phyloP scores from a whole-genome alignment of 2,329 filamentous ascomycete genomes.

The Cordyceps cateniannulata region DNA sequence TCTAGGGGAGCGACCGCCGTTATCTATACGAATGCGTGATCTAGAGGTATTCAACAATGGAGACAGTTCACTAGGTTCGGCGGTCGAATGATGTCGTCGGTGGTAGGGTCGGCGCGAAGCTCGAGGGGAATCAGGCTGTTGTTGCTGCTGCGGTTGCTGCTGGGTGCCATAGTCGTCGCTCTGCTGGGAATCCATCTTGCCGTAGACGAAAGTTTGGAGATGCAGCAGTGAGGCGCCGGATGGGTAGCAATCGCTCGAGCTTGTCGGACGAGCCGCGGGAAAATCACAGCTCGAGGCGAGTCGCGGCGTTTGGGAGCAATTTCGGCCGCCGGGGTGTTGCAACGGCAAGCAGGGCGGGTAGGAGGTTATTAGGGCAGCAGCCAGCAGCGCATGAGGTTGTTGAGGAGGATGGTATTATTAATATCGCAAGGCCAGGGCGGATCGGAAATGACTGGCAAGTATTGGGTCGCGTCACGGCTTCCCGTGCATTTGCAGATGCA shows the following conservation, averaged over 20 bases:
- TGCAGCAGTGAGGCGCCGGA: neutral
- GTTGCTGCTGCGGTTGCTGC: conserved; percentile 16
- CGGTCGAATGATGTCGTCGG: conserved; percentile 21
- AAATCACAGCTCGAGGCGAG: neutral
- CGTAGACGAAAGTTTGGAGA: neutral
- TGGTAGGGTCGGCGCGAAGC: conserved; percentile 23
- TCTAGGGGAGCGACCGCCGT: conserved; percentile 23
- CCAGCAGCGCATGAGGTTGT: neutral
- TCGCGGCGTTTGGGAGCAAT: neutral
- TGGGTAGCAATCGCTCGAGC: neutral
- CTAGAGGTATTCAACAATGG: conserved; percentile 35
- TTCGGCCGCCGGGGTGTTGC: neutral
- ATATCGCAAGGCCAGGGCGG: neutral
- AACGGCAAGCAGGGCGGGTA: neutral
- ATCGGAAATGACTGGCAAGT: neutral
- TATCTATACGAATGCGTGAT: conserved; percentile 37
- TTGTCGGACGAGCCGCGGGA: neutral
- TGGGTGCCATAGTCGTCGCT: conserved; percentile 22
- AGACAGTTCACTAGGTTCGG: conserved; percentile 37
- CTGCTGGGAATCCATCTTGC: conserved; percentile 25
- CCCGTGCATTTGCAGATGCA: neutral
- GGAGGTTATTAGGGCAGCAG: neutral
- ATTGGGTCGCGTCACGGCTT: neutral
- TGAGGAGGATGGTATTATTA: neutral
- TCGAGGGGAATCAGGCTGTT: conserved; percentile 26